Evolutionary conservation across 2,329 filamentous ascomycete genomes (phyloP).

Genomic region (Claviceps africana): DNA sequence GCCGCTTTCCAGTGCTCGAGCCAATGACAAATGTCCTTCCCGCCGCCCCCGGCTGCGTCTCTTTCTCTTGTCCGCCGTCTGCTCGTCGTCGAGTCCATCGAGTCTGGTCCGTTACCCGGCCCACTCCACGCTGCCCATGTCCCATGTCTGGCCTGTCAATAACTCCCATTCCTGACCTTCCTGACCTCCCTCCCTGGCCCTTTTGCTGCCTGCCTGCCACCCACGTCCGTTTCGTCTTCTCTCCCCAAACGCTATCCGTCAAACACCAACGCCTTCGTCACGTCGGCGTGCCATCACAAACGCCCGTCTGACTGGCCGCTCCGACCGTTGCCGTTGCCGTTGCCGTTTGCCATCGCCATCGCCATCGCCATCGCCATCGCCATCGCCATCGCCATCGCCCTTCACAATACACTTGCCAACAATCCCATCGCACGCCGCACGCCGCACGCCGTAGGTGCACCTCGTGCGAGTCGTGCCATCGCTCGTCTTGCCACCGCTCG

Average conservation of each 20-base stretch:
- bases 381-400: neutral
- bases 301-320: neutral
- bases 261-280: conserved; percentile 1
- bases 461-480: neutral
- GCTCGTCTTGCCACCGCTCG: neutral
- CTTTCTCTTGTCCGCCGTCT: neutral
- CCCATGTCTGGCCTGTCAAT: neutral
- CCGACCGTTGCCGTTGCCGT: neutral
- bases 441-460: neutral
- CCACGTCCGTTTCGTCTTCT: neutral
- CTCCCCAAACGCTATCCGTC: neutral
- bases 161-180: conserved; percentile 1
- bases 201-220: conserved; percentile 1
- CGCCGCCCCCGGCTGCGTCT: neutral
- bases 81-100: neutral
- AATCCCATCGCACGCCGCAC: neutral
- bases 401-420: neutral
- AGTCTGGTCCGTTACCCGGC: conserved; percentile 1
- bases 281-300: neutral
- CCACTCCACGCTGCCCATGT: conserved; percentile 1
- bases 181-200: neutral
- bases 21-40: neutral
- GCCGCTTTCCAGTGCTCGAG: neutral
- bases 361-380: too few species aligned
- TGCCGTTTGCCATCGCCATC: too few species aligned